Percentiles rank a stretch among this genome's conserved stretches.
Evolutionary conservation across 139 green algal genomes (phyloP).

Genomic region (Nannochloris sp.): DNA sequence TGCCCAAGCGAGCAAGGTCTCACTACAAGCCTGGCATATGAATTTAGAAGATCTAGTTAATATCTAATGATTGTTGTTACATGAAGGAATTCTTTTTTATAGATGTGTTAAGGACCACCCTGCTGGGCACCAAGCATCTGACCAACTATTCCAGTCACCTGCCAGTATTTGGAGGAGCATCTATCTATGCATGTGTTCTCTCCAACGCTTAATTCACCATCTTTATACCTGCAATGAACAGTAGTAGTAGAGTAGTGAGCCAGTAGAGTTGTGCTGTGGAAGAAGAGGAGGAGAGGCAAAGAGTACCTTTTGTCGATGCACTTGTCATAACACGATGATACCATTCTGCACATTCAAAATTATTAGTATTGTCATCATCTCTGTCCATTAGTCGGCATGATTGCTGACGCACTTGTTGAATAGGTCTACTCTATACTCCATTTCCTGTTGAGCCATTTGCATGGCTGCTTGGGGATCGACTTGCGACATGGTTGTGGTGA

Average conservation of each 20-base stretch:
- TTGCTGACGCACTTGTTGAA: conserved; percentile 67
- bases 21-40: too few relatives aligned
- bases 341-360: conserved; percentile 63
- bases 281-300: conserved; percentile 4
- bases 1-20: too few relatives aligned
- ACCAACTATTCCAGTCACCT: conserved; percentile 37
- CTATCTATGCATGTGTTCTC: conserved; percentile 93
- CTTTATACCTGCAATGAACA: conserved; percentile 74
- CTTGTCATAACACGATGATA: conserved; percentile 68
- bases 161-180: conserved; percentile 94
- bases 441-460: conserved; percentile 74
- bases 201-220: conserved; percentile 83
- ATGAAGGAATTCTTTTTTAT: too few relatives aligned
- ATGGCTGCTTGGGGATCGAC: conserved; percentile 28
- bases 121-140: conserved; percentile 1
- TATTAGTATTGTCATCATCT: too few relatives aligned
- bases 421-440: conserved; percentile 88
- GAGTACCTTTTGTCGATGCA: conserved; percentile 72
- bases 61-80: too few relatives aligned
- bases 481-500: not conserved
- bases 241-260: not conserved
- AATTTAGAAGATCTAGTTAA: too few relatives aligned
- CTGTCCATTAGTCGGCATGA: not conserved
- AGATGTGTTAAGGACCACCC: not conserved
- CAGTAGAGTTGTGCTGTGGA: not conserved